Percentiles rank a stretch among this genome's conserved stretches.
Evolutionary conservation across 176 grass and related monocot species (phyloP).

Genomic region (Dactylis glomerata): DNA sequence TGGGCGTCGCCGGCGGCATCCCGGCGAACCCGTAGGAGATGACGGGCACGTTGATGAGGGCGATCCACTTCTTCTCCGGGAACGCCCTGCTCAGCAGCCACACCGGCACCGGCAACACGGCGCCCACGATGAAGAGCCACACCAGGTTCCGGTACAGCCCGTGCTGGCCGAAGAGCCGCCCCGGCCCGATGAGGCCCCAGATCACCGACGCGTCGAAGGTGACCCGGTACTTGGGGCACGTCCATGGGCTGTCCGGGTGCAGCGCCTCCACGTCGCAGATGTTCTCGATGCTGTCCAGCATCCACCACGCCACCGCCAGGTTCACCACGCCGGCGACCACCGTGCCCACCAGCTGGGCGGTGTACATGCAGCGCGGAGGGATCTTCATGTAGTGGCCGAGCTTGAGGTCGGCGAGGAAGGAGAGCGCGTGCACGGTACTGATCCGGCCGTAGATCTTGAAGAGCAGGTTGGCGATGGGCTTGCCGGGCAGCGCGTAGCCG

Average conservation of each 20-base stretch:
- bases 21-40: constrained; percentile 96
- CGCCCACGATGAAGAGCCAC: constrained; percentile 87
- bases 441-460: constrained; percentile 99
- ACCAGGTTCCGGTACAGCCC: constrained; percentile 95
- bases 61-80: constrained; percentile 97
- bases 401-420: constrained; percentile 96
- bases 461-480: constrained; percentile 96
- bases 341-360: constrained; percentile 88
- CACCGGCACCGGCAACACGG: constrained; percentile 82
- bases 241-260: constrained; percentile 94
- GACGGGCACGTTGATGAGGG: constrained; percentile 90
- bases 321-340: constrained; percentile 84
- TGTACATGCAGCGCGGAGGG: constrained; percentile 97
- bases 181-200: constrained; percentile 86
- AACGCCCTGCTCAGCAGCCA: constrained; percentile 81
- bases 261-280: constrained; percentile 89
- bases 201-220: constrained; percentile 97
- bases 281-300: constrained; percentile 92
- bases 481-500: constrained; percentile 78
- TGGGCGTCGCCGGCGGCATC: constrained; percentile 96
- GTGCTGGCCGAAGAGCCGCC: constrained; percentile 61
- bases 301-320: constrained; percentile 97
- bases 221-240: constrained; percentile 96
- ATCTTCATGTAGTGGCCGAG: constrained; percentile 99
- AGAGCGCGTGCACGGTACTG: constrained; percentile 93